phyloP scores from a whole-genome alignment of 129 eudicot species.

The Pseudognaphalium luteoalbum region DNA sequence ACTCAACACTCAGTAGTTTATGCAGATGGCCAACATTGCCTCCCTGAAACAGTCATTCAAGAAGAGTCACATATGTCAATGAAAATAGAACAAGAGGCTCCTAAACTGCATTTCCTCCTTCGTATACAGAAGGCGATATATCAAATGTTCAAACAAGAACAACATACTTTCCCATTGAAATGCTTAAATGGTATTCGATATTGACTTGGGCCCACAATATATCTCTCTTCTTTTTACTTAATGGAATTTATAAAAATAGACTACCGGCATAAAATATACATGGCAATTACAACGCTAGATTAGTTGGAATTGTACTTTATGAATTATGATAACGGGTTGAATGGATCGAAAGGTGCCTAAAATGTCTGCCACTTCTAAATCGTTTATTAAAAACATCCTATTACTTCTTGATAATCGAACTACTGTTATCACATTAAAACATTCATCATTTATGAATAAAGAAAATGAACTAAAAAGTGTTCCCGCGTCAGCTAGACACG shows the following conservation, averaged over 20 bases:
- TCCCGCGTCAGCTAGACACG: not conserved
- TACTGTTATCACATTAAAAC: not conserved
- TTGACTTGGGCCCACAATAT: conserved; percentile 1
- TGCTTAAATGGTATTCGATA: not conserved
- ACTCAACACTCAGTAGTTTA: conserved; percentile 67
- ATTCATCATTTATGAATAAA: not conserved
- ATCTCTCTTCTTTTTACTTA: not conserved
- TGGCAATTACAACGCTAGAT: no score
- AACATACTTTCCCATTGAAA: conserved; percentile 7
- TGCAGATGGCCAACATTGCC: conserved; percentile 99
- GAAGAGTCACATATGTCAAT: conserved; percentile 13
- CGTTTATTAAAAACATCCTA: not conserved
- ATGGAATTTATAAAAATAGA: conserved; percentile 13
- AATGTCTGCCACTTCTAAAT: not conserved
- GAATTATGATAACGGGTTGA: no score
- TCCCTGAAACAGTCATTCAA: conserved; percentile 57
- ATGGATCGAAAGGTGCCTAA: not conserved
- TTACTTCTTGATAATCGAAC: not conserved
- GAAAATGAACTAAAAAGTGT: not conserved
- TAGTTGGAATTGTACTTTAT: no score
- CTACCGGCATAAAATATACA: not conserved
- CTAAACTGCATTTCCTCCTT: conserved; percentile 10
- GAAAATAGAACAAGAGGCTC: not conserved
- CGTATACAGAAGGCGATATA: not conserved
- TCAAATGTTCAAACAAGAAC: not conserved